phyloP scores from a whole-genome alignment of 768 basidiomycete species.

The Phanerochaete carnosa region DNA sequence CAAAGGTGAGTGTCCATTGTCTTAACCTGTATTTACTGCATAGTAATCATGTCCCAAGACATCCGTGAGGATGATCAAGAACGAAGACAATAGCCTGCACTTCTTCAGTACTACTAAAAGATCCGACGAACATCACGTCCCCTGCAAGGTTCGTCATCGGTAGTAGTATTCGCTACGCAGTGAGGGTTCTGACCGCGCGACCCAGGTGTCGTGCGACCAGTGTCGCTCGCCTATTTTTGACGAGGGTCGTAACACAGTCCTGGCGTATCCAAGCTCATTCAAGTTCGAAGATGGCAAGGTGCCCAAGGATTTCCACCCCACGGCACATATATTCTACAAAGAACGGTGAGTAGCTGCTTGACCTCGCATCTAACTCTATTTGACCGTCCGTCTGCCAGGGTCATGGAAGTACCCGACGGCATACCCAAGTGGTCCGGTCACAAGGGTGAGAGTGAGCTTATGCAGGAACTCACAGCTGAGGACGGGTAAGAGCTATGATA shows the following conservation, averaged over 20 bases:
- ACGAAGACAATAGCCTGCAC: constrained; percentile 26
- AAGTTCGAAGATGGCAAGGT: constrained; percentile 24
- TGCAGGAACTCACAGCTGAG: constrained; percentile 21
- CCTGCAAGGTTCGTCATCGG: constrained; percentile 25
- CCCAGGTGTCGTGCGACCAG: constrained; percentile 25
- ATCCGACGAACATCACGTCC: constrained; percentile 23
- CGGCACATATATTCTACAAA: constrained; percentile 29
- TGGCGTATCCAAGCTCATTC: constrained; percentile 29
- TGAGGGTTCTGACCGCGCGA: neutral
- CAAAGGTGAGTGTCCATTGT: constrained; percentile 21
- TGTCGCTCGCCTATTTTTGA: constrained; percentile 32
- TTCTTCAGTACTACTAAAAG: constrained; percentile 28
- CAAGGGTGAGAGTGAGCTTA: constrained; percentile 24
- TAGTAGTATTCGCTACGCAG: neutral
- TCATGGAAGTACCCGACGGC: constrained; percentile 29
- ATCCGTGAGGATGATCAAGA: constrained; percentile 27
- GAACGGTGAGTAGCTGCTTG: constrained; percentile 13
- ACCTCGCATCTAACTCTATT: neutral
- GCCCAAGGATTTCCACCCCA: constrained; percentile 26
- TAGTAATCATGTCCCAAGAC: constrained; percentile 15
- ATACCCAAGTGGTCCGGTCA: constrained; percentile 29
- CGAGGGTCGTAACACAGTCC: constrained; percentile 30
- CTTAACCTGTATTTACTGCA: neutral
- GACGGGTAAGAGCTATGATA: constrained; percentile 16
- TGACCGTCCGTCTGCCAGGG: constrained; percentile 3